phyloP scores from a whole-genome alignment of 306 rosid genomes.

The Castanea mollissima region DNA sequence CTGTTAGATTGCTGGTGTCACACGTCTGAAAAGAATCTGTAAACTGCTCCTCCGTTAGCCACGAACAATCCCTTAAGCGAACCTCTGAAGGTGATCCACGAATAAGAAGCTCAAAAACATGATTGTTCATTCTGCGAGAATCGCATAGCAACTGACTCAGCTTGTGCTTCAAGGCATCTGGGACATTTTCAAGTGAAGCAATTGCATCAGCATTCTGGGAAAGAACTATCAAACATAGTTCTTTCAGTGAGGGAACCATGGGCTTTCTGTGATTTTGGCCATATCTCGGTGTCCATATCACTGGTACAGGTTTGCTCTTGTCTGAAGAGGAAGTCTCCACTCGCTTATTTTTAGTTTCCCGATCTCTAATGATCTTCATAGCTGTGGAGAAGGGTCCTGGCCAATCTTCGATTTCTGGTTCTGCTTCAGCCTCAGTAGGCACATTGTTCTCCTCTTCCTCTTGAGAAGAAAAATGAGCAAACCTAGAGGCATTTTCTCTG shows the following conservation, averaged over 20 bases:
- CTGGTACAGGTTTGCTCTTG: constrained; percentile 12
- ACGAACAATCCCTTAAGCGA: constrained; percentile 68
- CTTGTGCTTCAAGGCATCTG: constrained; percentile 56
- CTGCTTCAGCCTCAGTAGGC: constrained; percentile 23
- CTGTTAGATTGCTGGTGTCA: constrained; percentile 52
- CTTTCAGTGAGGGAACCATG: constrained; percentile 54
- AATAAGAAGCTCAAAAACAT: constrained; percentile 49
- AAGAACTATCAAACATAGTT: constrained; percentile 47
- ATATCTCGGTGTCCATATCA: constrained; percentile 43
- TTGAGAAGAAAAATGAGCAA: constrained; percentile 32
- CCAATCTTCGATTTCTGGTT: constrained; percentile 34
- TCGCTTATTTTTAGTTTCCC: constrained; percentile 26
- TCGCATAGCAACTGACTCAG: constrained; percentile 62
- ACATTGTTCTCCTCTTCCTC: constrained; percentile 26
- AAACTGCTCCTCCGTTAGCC: constrained; percentile 78
- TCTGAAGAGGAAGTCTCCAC: not conserved
- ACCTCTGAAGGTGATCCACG: constrained; percentile 68
- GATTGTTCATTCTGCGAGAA: constrained; percentile 58
- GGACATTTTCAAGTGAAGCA: constrained; percentile 61
- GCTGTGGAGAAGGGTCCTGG: constrained; percentile 70
- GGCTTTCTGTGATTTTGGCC: not conserved
- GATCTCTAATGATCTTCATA: constrained; percentile 44
- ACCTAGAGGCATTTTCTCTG: constrained; percentile 50
- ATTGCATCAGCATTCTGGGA: constrained; percentile 60
- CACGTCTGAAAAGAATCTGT: constrained; percentile 38